Conservation (phyloP, 2,329 filamentous ascomycete genomes). For the Alternaria ventricosa region DNA sequence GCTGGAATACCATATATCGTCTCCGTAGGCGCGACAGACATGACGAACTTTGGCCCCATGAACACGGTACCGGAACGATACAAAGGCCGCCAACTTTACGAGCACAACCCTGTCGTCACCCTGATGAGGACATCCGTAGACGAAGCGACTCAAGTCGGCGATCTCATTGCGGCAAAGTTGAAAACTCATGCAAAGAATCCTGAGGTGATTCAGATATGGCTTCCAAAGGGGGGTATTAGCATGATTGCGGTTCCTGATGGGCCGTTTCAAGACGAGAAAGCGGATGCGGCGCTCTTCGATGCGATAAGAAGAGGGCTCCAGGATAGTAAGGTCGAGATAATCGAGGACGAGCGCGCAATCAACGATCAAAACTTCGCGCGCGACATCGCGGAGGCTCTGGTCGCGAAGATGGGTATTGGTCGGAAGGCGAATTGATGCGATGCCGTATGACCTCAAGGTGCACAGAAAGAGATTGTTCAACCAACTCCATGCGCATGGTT, state of each 20-base stretch:
- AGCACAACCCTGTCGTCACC: constrained; percentile 71
- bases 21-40: constrained; percentile 55
- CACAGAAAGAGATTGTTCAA: background rate
- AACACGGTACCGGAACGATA: constrained; percentile 64
- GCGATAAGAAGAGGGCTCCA: constrained; percentile 58
- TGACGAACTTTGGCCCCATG: constrained; percentile 66
- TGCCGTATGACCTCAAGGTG: background rate
- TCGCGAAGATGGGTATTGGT: constrained; percentile 24
- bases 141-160: constrained; percentile 64
- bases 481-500: background rate
- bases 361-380: constrained; percentile 62
- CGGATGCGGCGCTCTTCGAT: constrained; percentile 56
- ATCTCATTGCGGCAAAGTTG: constrained; percentile 63
- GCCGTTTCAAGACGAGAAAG: constrained; percentile 60
- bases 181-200: constrained; percentile 48
- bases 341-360: constrained; percentile 59
- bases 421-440: background rate
- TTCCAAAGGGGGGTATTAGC: constrained; percentile 68
- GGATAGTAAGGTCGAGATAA: constrained; percentile 57
- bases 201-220: constrained; percentile 60
- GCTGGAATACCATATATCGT: constrained; percentile 65
- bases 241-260: constrained; percentile 61
- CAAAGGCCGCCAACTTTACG: constrained; percentile 59
- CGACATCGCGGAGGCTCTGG: constrained; percentile 55
- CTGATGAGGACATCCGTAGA: constrained; percentile 68